These are phyloP conservation scores for Trametes meyenii DNA, from an alignment of 768 basidiomycete species.

Conservation along the genomic window DNA sequence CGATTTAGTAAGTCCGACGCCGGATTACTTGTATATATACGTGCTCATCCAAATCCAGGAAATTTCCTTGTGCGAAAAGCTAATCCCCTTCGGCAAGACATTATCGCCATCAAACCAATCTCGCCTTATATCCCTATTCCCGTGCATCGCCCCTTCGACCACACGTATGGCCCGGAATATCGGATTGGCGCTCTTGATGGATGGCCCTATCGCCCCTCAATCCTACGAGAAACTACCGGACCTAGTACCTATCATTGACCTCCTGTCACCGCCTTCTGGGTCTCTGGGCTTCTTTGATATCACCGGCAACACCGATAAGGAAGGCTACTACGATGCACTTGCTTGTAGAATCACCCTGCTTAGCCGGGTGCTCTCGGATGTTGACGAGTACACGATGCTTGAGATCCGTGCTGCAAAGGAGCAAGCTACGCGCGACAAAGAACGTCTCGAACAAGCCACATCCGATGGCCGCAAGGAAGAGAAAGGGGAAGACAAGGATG, in stretches of 20 bases:
- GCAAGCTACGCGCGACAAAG: slow-evolving; percentile 14
- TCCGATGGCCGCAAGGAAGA: slow-evolving; percentile 29
- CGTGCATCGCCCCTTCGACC: slow-evolving; percentile 50
- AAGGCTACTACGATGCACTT: slow-evolving; percentile 62
- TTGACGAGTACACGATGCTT: slow-evolving; percentile 56
- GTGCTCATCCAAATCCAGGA: slow-evolving; percentile 42
- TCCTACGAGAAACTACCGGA: slow-evolving; percentile 42
- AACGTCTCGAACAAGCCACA: slow-evolving; percentile 34
- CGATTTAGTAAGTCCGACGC: slow-evolving; percentile 19
- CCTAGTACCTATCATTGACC: slow-evolving; percentile 49
- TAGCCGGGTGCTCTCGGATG: slow-evolving; percentile 57
- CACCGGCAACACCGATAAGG: slow-evolving; percentile 46
- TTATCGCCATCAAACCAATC: slow-evolving; percentile 54
- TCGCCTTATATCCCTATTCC: slow-evolving; percentile 52
- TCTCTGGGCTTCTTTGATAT: slow-evolving; percentile 54
- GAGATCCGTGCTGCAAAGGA: slow-evolving; percentile 38
- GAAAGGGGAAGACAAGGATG: neutral
- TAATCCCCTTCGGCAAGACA: slow-evolving; percentile 43
- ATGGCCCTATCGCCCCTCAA: neutral
- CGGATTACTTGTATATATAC: neutral
- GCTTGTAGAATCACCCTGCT: slow-evolving; percentile 58
- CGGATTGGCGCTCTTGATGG: slow-evolving; percentile 50
- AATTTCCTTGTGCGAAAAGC: slow-evolving; percentile 45
- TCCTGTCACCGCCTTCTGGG: slow-evolving; percentile 51
- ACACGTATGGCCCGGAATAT: slow-evolving; percentile 60